Base-by-base conservation (phyloP, 2,329 filamentous ascomycete species). In the Aspergillus melleus region DNA sequence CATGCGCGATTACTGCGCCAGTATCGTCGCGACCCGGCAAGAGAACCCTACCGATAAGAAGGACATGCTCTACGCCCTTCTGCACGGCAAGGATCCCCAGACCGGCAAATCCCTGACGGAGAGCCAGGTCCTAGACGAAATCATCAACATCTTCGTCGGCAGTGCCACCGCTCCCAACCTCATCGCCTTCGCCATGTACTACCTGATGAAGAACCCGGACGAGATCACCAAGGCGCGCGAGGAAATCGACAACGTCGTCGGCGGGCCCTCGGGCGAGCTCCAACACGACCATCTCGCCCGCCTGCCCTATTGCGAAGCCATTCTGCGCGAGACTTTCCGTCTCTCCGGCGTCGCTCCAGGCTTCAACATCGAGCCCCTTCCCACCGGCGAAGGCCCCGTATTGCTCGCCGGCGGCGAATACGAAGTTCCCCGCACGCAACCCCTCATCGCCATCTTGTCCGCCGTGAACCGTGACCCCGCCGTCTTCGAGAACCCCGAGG, bases 121-220 rank as follows among this genome's bases (percentile, higher is more conserved):
- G 4, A 82, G 83, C 10, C 84, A 85, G 60, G 82, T 90, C 52
- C 81, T 88, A 52, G 86, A 90, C 72, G 88, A 91, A 70, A 86
- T 91, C 64, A 84, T 90, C 55, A 83, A 84, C 2, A 89, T 90
- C 78, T 82, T 89, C 46, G 72, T 74, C 66, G 81, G 87, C 1
- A 88, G 90, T 62, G 89, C 91, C 66, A 92, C 90, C 0, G 89
- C 89, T 0, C 86, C 86, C 1, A 88, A 88, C 2, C 75, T 88
- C 16, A 72, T 92, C 12, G 84, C 86, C 0, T 91, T 90, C 68
- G 75, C 83, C 0, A 84, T 90, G 53, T 88, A 87, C 68, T 80
- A 88, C 57, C 78, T 92, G 2, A 71, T 90, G 39, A 87, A 86
- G 70, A 80, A 88, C 65, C 88, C 88, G 0, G 79, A 82, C 1